These are phyloP conservation scores for Porpolomopsis calyptriformis DNA, from an alignment of 768 basidiomycete species.

Conservation along the genomic window DNA sequence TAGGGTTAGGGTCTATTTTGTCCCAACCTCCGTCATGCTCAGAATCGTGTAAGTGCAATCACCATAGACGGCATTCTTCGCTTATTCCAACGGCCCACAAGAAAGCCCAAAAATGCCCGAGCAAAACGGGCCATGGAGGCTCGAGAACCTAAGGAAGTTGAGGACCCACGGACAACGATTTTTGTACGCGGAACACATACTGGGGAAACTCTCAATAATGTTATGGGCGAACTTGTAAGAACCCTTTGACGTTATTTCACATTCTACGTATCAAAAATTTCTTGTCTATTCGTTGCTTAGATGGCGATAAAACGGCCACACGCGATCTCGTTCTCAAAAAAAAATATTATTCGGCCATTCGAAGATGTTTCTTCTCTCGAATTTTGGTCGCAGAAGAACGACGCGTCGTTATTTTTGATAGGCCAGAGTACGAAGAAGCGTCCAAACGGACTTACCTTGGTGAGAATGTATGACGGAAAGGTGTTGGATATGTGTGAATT, in stretches of 20 bases:
- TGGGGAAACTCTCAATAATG: conserved; percentile 67
- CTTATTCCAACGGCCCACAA: conserved; percentile 8
- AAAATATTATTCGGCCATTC: conserved; percentile 85
- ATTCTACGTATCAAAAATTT: neutral
- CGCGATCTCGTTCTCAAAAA: conserved; percentile 87
- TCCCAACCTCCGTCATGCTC: too few relatives aligned
- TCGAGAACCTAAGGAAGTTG: conserved; percentile 80
- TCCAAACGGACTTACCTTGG: conserved; percentile 77
- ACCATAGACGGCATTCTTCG: neutral
- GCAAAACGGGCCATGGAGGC: conserved; percentile 84
- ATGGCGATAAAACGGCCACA: conserved; percentile 91
- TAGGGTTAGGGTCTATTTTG: too few relatives aligned
- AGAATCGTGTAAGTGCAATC: neutral
- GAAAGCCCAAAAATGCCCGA: conserved; percentile 92
- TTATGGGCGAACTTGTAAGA: conserved; percentile 84
- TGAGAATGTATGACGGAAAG: conserved; percentile 74
- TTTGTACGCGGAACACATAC: conserved; percentile 86
- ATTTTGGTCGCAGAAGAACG: conserved; percentile 92
- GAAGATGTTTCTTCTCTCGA: conserved; percentile 64
- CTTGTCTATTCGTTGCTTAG: conserved; percentile 28
- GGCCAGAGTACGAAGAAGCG: conserved; percentile 93
- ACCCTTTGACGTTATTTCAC: neutral
- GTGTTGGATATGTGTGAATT: conserved; percentile 94
- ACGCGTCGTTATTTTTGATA: conserved; percentile 81
- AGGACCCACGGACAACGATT: conserved; percentile 77